Evolutionary conservation across 805 yeast genomes (phyloP).

Genomic region (Saturnispora bothae): DNA sequence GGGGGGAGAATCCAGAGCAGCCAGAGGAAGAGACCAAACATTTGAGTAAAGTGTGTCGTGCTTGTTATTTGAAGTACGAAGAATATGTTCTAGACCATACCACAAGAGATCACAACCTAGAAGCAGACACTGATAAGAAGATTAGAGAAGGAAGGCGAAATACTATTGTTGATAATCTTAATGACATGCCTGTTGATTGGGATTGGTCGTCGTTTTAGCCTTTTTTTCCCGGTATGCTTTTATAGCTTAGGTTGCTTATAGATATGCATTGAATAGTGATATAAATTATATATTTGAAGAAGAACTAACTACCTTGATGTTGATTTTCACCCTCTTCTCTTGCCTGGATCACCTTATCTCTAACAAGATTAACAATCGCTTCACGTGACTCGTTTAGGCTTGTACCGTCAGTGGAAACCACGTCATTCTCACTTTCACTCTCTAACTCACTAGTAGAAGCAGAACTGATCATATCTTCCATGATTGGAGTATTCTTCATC

Average conservation of each 20-base stretch:
- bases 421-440: conserved; percentile 20
- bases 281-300: too few species aligned
- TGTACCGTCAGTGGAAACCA: conserved; percentile 13
- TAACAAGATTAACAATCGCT: conserved; percentile 6
- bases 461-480: conserved; percentile 34
- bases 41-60: conserved; percentile 27
- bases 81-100: conserved; percentile 24
- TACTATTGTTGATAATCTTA: conserved; percentile 8
- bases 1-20: conserved; percentile 9
- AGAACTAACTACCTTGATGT: not conserved
- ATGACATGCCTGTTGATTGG: conserved; percentile 28
- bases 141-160: conserved; percentile 14
- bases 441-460: conserved; percentile 23
- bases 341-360: conserved; percentile 4
- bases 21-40: conserved; percentile 17
- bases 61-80: conserved; percentile 27
- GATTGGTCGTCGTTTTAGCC: conserved; percentile 32
- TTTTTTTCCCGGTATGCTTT: too few species aligned
- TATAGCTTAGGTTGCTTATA: too few species aligned
- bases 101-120: conserved; percentile 21
- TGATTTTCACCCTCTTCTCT: not conserved
- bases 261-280: too few species aligned
- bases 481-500: conserved; percentile 41
- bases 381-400: conserved; percentile 4
- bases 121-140: conserved; percentile 13